Conservation (phyloP, 176 grass and related monocot genomes). For the Avena eriantha region DNA sequence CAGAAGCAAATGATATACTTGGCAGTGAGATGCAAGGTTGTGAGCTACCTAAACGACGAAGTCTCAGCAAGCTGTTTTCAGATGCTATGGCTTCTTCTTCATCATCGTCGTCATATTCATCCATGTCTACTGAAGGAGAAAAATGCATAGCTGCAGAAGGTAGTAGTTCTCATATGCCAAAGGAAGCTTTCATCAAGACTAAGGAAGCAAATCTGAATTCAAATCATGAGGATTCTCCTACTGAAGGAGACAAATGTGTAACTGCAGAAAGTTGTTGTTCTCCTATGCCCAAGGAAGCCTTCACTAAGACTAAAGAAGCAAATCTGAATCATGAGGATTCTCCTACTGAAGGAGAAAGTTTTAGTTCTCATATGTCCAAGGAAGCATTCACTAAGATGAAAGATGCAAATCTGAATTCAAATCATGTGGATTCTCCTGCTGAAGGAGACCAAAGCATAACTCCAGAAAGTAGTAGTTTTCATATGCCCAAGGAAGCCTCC, state of each 20-base stretch:
- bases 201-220: constrained; percentile 26
- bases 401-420: constrained; percentile 18
- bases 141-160: constrained; percentile 39
- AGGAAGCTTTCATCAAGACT: neutral
- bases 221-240: constrained; percentile 24
- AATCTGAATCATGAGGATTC: constrained; percentile 10
- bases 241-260: constrained; percentile 37
- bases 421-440: constrained; percentile 16
- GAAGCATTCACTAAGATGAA: constrained; percentile 21
- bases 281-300: constrained; percentile 19
- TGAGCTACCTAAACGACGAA: constrained; percentile 38
- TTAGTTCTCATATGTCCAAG: constrained; percentile 30
- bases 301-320: constrained; percentile 6
- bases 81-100: constrained; percentile 50
- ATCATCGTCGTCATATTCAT: constrained; percentile 56
- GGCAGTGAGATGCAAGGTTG: constrained; percentile 42
- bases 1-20: constrained; percentile 39
- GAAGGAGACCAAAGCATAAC: constrained; percentile 34
- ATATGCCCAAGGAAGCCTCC: constrained; percentile 19
- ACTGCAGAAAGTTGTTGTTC: constrained; percentile 39
- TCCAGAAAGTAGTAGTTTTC: constrained; percentile 44
- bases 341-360: constrained; percentile 49
- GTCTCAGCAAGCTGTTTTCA: constrained; percentile 52
- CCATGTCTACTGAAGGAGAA: constrained; percentile 51
- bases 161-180: constrained; percentile 36